A percentile compares a stretch with the other conserved stretches of the same genome.
phyloP scores from a whole-genome alignment of 306 rosid species.

The Cicer arietinum region DNA sequence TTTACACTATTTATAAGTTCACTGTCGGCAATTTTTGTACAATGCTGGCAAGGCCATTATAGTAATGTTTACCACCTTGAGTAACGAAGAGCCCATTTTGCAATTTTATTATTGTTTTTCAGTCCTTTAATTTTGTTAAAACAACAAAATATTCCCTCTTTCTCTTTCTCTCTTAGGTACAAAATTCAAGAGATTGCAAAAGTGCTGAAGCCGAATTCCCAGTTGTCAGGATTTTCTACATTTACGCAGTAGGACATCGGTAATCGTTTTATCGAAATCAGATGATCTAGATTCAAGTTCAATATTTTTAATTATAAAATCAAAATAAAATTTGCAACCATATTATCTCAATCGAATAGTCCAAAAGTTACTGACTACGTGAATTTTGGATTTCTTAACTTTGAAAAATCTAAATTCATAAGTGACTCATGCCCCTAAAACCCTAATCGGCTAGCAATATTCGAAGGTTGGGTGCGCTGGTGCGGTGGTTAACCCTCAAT shows the following conservation, averaged over 20 bases:
- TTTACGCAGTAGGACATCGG: no score
- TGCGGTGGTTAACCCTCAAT: background rate
- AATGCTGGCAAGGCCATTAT: background rate
- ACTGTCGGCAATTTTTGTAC: background rate
- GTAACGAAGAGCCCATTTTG: background rate
- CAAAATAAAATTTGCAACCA: no score
- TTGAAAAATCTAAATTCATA: background rate
- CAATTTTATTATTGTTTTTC: background rate
- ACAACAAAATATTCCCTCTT: background rate
- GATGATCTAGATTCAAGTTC: no score
- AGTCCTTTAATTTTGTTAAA: background rate
- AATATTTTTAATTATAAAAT: no score
- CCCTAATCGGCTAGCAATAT: background rate
- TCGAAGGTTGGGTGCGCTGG: background rate
- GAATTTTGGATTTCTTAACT: no score
- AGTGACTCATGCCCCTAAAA: background rate
- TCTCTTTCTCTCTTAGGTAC: background rate
- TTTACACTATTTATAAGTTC: constrained; percentile 24
- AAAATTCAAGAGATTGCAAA: background rate
- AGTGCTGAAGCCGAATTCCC: no score
- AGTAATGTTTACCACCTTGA: background rate
- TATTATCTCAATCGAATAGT: no score
- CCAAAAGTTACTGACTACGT: no score
- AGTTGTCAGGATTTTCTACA: no score
- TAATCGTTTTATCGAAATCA: no score